Evolutionary conservation across 768 basidiomycete species (phyloP).

Genomic region (Macrolepiota dolichaula): DNA sequence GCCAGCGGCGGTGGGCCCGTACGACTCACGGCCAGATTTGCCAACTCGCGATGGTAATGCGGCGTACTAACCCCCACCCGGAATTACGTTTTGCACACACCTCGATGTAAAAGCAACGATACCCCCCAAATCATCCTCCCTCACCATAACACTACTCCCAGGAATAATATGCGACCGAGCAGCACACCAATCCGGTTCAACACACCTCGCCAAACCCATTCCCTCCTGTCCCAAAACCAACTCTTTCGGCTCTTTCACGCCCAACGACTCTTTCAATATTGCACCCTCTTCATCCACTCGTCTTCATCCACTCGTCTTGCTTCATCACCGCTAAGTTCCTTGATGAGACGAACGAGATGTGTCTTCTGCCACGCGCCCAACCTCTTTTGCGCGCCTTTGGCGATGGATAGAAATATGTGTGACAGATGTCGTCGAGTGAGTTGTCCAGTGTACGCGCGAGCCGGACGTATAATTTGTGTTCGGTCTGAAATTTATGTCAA

Average conservation of each 20-base stretch:
- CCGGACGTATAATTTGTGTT: constrained; percentile 57
- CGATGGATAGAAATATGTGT: constrained; percentile 52
- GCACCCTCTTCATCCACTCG: neutral
- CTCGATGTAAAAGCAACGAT: constrained; percentile 76
- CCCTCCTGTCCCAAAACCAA: neutral
- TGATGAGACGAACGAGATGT: constrained; percentile 36
- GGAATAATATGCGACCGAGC: constrained; percentile 60
- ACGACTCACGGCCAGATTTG: constrained; percentile 32
- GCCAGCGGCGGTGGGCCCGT: constrained; percentile 17
- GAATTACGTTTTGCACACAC: constrained; percentile 30
- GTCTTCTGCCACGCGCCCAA: constrained; percentile 64
- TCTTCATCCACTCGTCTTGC: too few species aligned
- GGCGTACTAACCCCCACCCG: constrained; percentile 47
- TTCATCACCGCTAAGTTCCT: too few species aligned
- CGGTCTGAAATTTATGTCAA: constrained; percentile 56
- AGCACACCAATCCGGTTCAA: constrained; percentile 66
- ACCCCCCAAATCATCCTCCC: constrained; percentile 75
- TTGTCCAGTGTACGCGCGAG: constrained; percentile 42
- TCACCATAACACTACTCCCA: constrained; percentile 61
- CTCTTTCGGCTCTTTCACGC: constrained; percentile 2
- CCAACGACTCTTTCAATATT: too few species aligned
- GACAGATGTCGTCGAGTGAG: constrained; percentile 59
- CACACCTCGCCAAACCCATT: neutral
- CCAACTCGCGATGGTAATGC: constrained; percentile 54
- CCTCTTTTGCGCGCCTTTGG: constrained; percentile 50